phyloP scores from a whole-genome alignment of 139 green algal species.

The Picochlorum sp. region DNA sequence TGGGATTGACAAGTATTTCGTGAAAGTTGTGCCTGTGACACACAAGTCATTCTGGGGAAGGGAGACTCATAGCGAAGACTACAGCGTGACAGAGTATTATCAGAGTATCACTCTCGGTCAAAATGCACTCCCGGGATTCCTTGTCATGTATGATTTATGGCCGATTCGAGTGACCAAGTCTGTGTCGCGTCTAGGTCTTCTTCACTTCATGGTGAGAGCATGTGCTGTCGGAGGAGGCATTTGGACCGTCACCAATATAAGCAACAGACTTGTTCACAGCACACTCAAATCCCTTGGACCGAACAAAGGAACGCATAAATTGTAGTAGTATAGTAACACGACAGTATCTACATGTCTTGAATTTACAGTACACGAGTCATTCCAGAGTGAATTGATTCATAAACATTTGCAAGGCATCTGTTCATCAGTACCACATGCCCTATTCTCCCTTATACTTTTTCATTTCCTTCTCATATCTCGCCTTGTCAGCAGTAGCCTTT shows the following conservation, averaged over 20 bases:
- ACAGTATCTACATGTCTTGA: no score
- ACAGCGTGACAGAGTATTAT: slow-evolving; percentile 78
- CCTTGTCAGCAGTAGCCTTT: slow-evolving; percentile 28
- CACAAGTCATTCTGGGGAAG: neutral
- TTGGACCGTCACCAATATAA: slow-evolving; percentile 43
- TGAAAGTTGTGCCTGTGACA: slow-evolving; percentile 72
- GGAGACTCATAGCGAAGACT: slow-evolving; percentile 57
- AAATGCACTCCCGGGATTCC: slow-evolving; percentile 29
- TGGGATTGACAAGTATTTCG: slow-evolving; percentile 80
- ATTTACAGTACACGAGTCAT: no score
- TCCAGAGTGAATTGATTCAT: no score
- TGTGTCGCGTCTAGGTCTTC: slow-evolving; percentile 36
- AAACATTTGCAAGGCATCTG: neutral
- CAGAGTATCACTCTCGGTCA: slow-evolving; percentile 34
- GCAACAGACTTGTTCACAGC: slow-evolving; percentile 24
- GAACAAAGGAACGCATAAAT: no score
- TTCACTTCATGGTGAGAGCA: slow-evolving; percentile 64
- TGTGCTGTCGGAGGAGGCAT: slow-evolving; percentile 74
- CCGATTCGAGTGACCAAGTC: slow-evolving; percentile 50
- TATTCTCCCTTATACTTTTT: slow-evolving; percentile 14
- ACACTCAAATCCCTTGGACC: no score
- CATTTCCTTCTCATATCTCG: slow-evolving; percentile 15
- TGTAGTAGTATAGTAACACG: no score
- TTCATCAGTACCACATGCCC: slow-evolving; percentile 4
- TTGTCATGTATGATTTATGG: slow-evolving; percentile 60